Evolutionary conservation across 192 early-diverging fungal species (phyloP), one percentile per base, ranked within the genome.

Genomic region (Paraglomus brasilianum): DNA sequence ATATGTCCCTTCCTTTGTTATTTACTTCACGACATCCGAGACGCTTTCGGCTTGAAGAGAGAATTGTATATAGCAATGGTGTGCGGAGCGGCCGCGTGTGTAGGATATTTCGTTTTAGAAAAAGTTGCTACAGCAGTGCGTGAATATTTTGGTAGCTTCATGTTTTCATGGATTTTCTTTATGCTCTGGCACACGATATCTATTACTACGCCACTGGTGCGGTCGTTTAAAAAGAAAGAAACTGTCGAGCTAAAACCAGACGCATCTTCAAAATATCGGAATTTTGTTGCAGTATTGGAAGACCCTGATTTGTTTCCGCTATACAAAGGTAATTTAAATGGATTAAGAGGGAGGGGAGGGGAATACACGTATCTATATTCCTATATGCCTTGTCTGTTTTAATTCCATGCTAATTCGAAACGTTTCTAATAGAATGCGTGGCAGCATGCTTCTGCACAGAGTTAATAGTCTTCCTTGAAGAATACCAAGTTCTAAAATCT

Each of bases 371-470:
- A 2, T 30, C 17, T 41, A 6, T 5, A 42, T 67, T 67, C 14
- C 19, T 19, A 11, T 40, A 45, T 15, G 1, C 1, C 14, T 66
- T 38, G 47, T 14, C 50, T 40, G 11, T 19, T 17, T 10, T 10
- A 40, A 41, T 15, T 22, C 22, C 43, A 52, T 42, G 43, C 13
- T 15, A 39, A 67, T 41, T 11, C 43, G 0, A 14, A 6, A 41
- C 0, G n/a, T 10, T 15, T 44, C 5, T 69, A 48, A 40, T 63
- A 55, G 63, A 17, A 4, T 76, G 59, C 17, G 21, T 65, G 2
- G 75, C 71, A 1, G 64, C 71, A 24, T 72, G 71, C 57, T 76
- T 76, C n/a, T 72, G 75, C 42, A 59, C 75, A 22, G 75, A 76
- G 24, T 44, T 76, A 9, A 63, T 72, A 40, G 5, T 71, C 36